These are phyloP conservation scores for Clonostachys chloroleuca DNA, from an alignment of 2,329 filamentous ascomycete species.

Conservation along the genomic window DNA sequence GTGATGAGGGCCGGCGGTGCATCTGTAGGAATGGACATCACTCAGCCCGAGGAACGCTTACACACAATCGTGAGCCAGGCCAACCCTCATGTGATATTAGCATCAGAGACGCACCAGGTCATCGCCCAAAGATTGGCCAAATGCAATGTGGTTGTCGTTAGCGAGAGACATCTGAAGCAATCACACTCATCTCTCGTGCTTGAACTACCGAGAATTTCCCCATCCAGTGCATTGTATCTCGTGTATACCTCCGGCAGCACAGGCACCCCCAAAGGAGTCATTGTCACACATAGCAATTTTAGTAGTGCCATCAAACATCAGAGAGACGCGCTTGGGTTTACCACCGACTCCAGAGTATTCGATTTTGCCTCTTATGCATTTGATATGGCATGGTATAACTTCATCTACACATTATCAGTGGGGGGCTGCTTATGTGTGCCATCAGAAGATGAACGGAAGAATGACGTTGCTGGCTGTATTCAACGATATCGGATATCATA, in stretches of 20 bases:
- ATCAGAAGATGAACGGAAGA: slow-evolving; percentile 6
- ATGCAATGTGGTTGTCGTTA: background rate
- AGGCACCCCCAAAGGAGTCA: slow-evolving; percentile 13
- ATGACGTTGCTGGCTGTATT: slow-evolving; percentile 6
- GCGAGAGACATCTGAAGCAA: background rate
- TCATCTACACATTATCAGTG: slow-evolving; percentile 1
- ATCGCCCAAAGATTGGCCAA: background rate
- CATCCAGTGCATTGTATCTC: slow-evolving; percentile 5
- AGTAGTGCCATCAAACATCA: slow-evolving; percentile 5
- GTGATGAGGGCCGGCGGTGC: slow-evolving; percentile 25
- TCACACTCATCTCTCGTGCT: background rate
- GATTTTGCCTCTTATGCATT: slow-evolving; percentile 7
- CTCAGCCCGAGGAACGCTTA: slow-evolving; percentile 14
- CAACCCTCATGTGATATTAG: slow-evolving; percentile 1
- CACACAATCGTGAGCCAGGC: slow-evolving; percentile 1
- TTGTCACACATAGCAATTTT: slow-evolving; percentile 9
- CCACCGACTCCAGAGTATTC: background rate
- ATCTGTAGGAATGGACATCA: slow-evolving; percentile 25
- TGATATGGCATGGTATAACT: slow-evolving; percentile 5
- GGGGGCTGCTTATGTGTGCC: slow-evolving; percentile 8
- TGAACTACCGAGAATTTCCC: background rate
- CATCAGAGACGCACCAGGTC: background rate
- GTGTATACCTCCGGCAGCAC: slow-evolving; percentile 9
- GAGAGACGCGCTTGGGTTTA: background rate
- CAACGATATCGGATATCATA: slow-evolving; percentile 5